Percentiles rank a stretch among this genome's conserved stretches.
These are phyloP conservation scores for Globisporangium cystogenes DNA, from an alignment of 352 stramenopile species.

Conservation along the genomic window DNA sequence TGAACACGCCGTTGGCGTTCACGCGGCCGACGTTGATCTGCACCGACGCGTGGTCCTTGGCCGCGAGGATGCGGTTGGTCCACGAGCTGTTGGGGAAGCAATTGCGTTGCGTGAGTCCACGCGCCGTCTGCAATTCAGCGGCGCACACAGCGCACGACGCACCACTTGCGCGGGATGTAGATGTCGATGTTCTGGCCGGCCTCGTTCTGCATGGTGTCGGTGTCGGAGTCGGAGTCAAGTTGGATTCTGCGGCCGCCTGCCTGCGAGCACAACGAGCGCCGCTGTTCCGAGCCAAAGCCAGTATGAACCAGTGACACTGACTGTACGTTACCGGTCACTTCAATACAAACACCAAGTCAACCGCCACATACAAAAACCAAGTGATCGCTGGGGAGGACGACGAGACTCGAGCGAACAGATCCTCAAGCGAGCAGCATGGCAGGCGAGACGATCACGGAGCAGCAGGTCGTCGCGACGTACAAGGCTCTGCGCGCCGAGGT, in stretches of 20 bases:
- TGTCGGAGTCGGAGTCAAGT: constrained; percentile 27
- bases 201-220: constrained; percentile 98
- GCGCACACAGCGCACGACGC: constrained; percentile 15
- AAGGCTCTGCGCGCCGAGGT: constrained; percentile 81
- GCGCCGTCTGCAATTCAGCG: background rate
- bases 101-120: too few species aligned
- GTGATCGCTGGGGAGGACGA: constrained; percentile 1
- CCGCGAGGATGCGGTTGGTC: constrained; percentile 97
- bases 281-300: background rate
- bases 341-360: constrained; percentile 12
- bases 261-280: too few species aligned
- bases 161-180: constrained; percentile 98
- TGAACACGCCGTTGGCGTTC: constrained; percentile 96
- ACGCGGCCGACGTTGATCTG: constrained; percentile 98
- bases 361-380: background rate
- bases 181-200: constrained; percentile 96
- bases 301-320: constrained; percentile 72
- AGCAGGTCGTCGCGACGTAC: constrained; percentile 85
- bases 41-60: constrained; percentile 97
- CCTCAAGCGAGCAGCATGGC: constrained; percentile 19
- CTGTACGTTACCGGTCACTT: constrained; percentile 75
- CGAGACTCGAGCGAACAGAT: constrained; percentile 1
- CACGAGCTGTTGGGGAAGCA: constrained; percentile 78
- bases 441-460: constrained; percentile 64
- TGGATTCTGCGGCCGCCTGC: too few species aligned